phyloP scores from a whole-genome alignment of 495 filamentous ascomycete genomes.

The Astrothelium subdiscretum region DNA sequence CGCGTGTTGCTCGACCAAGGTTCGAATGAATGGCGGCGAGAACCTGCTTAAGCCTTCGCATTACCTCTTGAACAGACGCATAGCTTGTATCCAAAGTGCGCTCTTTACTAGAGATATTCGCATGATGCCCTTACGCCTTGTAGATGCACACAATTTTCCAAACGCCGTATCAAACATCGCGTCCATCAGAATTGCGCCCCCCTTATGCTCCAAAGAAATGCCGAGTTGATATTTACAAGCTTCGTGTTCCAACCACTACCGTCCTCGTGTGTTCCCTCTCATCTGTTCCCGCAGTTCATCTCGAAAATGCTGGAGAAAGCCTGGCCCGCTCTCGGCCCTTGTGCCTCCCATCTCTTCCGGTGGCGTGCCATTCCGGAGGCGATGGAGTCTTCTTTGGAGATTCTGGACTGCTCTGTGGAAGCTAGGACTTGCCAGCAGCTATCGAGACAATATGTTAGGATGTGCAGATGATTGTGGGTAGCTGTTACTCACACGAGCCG shows the following conservation, averaged over 20 bases:
- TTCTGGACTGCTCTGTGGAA: slow-evolving; percentile 25
- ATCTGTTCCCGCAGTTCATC: slow-evolving; percentile 20
- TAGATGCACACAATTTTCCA: not conserved
- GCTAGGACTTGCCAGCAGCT: slow-evolving; percentile 17
- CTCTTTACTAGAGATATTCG: too few species aligned
- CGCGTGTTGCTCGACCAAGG: too few species aligned
- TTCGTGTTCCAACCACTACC: not conserved
- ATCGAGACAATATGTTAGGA: not conserved
- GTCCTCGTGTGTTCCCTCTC: not conserved
- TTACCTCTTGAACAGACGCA: too few species aligned
- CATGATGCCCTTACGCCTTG: not conserved
- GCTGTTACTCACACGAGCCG: not conserved
- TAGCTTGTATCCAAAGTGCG: too few species aligned
- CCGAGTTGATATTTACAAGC: too few species aligned
- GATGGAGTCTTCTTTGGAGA: slow-evolving; percentile 17
- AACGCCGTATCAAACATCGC: not conserved
- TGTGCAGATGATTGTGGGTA: not conserved
- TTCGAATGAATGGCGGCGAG: too few species aligned
- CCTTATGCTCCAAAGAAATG: not conserved
- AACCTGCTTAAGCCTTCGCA: too few species aligned
- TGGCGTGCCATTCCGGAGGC: slow-evolving; percentile 20
- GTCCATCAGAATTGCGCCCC: not conserved
- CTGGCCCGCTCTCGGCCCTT: slow-evolving; percentile 18
- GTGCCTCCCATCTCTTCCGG: slow-evolving; percentile 28
- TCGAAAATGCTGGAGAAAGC: slow-evolving; percentile 22